Evolutionary conservation across 2,329 filamentous ascomycete species (phyloP), one percentile per base, ranked within the genome.

Genomic region (Fusarium acutatum): DNA sequence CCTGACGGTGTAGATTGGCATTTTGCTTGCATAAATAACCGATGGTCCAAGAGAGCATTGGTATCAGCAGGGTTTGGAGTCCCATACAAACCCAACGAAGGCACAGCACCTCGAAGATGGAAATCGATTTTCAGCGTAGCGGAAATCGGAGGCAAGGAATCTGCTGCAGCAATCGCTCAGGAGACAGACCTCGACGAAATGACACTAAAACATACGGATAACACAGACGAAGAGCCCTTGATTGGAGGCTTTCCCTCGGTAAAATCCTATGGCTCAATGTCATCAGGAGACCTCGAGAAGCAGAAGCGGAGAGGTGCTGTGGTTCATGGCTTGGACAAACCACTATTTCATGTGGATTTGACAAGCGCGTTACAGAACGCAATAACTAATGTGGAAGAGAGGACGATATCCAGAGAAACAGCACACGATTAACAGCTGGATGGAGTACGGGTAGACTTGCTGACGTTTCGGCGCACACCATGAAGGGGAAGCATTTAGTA

Each of bases 61-160:
- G 92, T 92, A 8, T 90, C 93, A 5, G 96, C 93, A 30, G 96
- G 96, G 18, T 98, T 98, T 79, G 96, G 96, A 4, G 95, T 93
- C 80, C 95, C 94, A 6, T 90, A 90, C 2, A 86, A 85, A 20
- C 81, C 81, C 12, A 67, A 69, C 10, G 76, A 78, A 14, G 66
- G 71, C 24, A 86, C 84, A 4, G 82, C 86, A 12, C 88, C 89
- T 75, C 87, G 89, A 71, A 89, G 93, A 67, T 98, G 95, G 96
- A 95, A 94, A 81, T 94, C 95, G n/a, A 95, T 98, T 73, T 98
- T 97, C 86, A 95, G 91, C 79, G 94, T 98, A 28, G 94, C 96
- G 5, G 94, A 97, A 79, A 91, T 97, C 72, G 91, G 94, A 70
- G 92, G 94, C 26, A 84, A 86, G 9, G 84, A 90, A 60, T 94